Evolutionary conservation across 352 stramenopile genomes (phyloP).

Genomic region (Phytopythium montanum): DNA sequence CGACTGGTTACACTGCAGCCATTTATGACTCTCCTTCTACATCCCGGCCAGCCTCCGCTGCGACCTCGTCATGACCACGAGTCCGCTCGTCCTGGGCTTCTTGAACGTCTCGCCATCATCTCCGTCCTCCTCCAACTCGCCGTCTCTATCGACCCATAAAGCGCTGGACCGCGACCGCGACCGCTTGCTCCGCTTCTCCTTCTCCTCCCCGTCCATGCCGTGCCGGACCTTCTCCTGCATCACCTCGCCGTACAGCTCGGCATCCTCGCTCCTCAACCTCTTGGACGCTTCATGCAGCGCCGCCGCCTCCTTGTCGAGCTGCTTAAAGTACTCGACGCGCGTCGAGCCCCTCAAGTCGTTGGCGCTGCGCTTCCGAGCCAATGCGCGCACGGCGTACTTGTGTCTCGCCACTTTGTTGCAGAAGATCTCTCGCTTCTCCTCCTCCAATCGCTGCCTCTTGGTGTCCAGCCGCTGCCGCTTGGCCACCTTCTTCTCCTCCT

Average conservation of each 20-base stretch:
- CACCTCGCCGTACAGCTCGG: constrained; percentile 8
- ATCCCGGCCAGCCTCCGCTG: background rate
- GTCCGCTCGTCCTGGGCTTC: background rate
- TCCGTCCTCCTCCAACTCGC: background rate
- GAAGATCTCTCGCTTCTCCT: constrained; percentile 9
- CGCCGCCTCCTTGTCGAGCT: constrained; percentile 21
- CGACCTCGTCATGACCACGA: background rate
- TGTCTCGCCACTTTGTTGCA: constrained; percentile 20
- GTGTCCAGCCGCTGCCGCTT: constrained; percentile 5
- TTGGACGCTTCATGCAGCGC: constrained; percentile 10
- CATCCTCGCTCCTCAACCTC: constrained; percentile 13
- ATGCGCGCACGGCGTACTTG: constrained; percentile 17
- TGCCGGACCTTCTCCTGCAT: constrained; percentile 16
- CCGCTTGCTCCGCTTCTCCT: constrained; percentile 1
- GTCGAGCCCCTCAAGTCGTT: constrained; percentile 18
- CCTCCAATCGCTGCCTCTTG: background rate
- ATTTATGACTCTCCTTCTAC: background rate
- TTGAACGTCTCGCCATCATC: background rate
- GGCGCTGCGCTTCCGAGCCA: constrained; percentile 19
- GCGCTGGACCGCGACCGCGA: background rate
- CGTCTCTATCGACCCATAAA: background rate
- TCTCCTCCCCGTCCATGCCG: constrained; percentile 5
- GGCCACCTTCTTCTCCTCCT: background rate
- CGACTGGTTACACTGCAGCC: too few relatives aligned
- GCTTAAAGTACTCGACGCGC: constrained; percentile 23